phyloP scores from a whole-genome alignment of 2,329 filamentous ascomycete species.

The Clonostachys byssicola region DNA sequence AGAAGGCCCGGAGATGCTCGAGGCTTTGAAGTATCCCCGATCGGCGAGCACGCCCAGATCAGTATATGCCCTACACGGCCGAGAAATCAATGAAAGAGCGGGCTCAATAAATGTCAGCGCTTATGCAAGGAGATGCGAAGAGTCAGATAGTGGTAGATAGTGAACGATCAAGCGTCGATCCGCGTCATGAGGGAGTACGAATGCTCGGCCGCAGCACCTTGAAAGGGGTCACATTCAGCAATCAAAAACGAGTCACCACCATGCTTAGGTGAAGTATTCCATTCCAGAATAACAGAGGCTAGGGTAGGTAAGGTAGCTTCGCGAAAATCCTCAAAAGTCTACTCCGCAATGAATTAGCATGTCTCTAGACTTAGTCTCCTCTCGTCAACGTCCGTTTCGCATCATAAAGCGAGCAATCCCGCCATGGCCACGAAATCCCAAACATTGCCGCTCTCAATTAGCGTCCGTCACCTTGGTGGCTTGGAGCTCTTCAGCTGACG shows the following conservation, averaged over 20 bases:
- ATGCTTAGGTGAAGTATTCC: conserved; percentile 7
- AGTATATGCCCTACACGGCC: conserved; percentile 4
- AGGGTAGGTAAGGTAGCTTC: too few species aligned
- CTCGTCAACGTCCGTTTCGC: not conserved
- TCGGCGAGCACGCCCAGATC: conserved; percentile 6
- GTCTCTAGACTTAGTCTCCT: conserved; percentile 4
- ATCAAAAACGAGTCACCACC: conserved; percentile 7
- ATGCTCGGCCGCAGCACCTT: conserved; percentile 8
- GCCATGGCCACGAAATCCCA: too few species aligned
- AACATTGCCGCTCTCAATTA: too few species aligned
- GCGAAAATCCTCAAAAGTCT: too few species aligned
- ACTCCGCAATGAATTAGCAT: too few species aligned
- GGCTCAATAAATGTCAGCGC: conserved; percentile 8
- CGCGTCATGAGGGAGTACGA: conserved; percentile 7
- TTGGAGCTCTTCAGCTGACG: too few species aligned
- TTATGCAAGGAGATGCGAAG: conserved; percentile 8
- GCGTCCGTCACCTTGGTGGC: too few species aligned
- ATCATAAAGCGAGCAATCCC: not conserved
- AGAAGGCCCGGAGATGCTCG: conserved; percentile 4
- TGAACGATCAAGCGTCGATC: conserved; percentile 8
- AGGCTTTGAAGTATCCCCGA: conserved; percentile 4
- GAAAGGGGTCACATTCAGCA: conserved; percentile 7
- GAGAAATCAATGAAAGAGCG: conserved; percentile 4
- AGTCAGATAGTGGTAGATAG: conserved; percentile 7
- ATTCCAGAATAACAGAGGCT: conserved; percentile 7